Conservation (phyloP, 192 early-diverging fungal species). For the Gamsiella multidivaricata region DNA sequence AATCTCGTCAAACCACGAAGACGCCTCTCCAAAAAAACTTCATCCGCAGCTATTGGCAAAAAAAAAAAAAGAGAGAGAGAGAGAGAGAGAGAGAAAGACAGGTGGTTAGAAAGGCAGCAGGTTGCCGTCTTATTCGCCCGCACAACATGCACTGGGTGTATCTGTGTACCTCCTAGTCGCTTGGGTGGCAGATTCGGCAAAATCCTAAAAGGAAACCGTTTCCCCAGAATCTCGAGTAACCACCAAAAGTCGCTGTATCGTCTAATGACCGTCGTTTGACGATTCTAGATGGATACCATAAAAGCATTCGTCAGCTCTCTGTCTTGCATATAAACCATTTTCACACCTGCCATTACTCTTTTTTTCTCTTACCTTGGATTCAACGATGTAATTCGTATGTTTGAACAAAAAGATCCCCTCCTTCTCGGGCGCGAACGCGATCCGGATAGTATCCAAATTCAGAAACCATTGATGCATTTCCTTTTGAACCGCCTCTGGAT, state of each 20-base stretch:
- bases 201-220: constrained; percentile 85
- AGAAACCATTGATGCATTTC: constrained; percentile 63
- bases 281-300: constrained; percentile 28
- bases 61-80: not conserved
- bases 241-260: constrained; percentile 94
- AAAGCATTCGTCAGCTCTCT: not conserved
- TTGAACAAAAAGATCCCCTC: constrained; percentile 76
- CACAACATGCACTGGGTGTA: too few species aligned
- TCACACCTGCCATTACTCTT: not conserved
- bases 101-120: too few species aligned
- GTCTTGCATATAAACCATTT: not conserved
- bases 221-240: constrained; percentile 80
- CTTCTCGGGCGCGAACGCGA: constrained; percentile 59
- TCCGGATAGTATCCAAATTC: constrained; percentile 63
- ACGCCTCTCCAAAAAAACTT: constrained; percentile 76
- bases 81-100: too few species aligned
- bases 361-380: constrained; percentile 66
- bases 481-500: not conserved
- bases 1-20: constrained; percentile 76
- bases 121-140: too few species aligned
- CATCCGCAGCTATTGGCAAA: constrained; percentile 59
- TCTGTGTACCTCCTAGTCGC: constrained; percentile 77
- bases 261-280: constrained; percentile 69
- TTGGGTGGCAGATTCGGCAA: constrained; percentile 89
- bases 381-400: constrained; percentile 89